Percentiles rank a stretch among this genome's conserved stretches.
These are phyloP conservation scores for Strobilomyces confusus DNA, from an alignment of 768 basidiomycete species.

Conservation along the genomic window DNA sequence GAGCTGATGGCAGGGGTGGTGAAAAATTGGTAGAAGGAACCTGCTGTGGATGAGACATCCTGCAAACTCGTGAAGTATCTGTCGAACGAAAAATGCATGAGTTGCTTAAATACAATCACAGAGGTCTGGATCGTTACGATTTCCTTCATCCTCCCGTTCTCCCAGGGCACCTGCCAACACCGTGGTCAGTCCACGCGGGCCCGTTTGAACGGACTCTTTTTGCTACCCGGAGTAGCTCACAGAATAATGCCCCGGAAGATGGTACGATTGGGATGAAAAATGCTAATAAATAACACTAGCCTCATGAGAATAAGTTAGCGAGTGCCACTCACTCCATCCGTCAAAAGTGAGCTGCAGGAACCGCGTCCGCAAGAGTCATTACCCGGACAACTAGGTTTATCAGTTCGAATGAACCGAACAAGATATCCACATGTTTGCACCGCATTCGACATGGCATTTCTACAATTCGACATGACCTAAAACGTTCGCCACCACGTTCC, in stretches of 20 bases:
- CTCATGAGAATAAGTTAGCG: neutral
- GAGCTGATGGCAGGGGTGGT: neutral
- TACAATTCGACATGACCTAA: neutral
- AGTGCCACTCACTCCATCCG: neutral
- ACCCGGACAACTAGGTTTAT: too few relatives aligned
- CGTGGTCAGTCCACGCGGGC: too few relatives aligned
- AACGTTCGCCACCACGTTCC: neutral
- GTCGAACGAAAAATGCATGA: too few relatives aligned
- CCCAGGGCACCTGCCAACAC: too few relatives aligned
- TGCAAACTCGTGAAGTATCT: neutral
- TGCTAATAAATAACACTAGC: neutral
- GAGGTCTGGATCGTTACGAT: too few relatives aligned
- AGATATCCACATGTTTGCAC: too few relatives aligned
- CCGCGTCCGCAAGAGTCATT: neutral
- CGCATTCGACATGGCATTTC: neutral
- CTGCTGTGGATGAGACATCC: conserved; percentile 3
- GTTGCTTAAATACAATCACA: too few relatives aligned
- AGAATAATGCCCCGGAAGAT: too few relatives aligned
- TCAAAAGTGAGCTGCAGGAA: neutral
- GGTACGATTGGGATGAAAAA: neutral
- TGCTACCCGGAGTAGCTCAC: neutral
- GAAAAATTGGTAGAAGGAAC: neutral
- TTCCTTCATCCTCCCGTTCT: too few relatives aligned
- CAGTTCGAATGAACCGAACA: neutral
- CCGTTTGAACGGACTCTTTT: too few relatives aligned